These are phyloP conservation scores for Lolium perenne DNA, from an alignment of 176 grass and related monocot species.

Conservation along the genomic window DNA sequence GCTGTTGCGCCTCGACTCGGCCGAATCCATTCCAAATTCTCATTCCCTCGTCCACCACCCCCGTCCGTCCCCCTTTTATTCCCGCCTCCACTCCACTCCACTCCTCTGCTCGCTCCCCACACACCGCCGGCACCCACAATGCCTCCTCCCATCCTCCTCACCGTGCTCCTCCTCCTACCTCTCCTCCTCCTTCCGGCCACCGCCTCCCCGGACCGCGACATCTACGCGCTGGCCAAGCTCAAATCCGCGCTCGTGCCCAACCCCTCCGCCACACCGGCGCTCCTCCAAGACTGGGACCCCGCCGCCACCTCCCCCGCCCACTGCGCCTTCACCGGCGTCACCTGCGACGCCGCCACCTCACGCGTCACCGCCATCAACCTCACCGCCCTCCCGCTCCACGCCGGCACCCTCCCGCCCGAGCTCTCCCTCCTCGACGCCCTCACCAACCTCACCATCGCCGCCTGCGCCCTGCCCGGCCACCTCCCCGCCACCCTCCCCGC, in stretches of 20 bases:
- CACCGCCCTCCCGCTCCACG: conserved; percentile 53
- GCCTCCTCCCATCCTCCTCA: conserved; percentile 8
- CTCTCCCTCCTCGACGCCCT: conserved; percentile 55
- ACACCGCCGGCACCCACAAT: conserved; percentile 42
- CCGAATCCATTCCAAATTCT: not conserved
- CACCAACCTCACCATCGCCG: conserved; percentile 72
- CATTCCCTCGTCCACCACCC: conserved; percentile 1
- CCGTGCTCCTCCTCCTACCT: conserved; percentile 8
- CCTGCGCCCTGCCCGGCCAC: conserved; percentile 41
- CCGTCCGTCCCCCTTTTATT: not conserved
- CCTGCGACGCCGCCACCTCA: conserved; percentile 48
- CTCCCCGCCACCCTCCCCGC: conserved; percentile 36
- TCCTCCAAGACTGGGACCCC: conserved; percentile 59
- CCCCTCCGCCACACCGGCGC: not conserved
- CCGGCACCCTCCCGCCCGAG: conserved; percentile 45
- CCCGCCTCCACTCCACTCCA: conserved; percentile 7
- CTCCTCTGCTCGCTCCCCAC: conserved; percentile 52
- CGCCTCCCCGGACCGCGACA: conserved; percentile 49
- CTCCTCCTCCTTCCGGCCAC: not conserved
- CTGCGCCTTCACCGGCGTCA: conserved; percentile 67
- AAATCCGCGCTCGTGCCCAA: conserved; percentile 45
- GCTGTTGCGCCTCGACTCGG: not conserved
- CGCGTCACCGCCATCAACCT: conserved; percentile 71
- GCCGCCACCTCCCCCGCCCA: conserved; percentile 39
- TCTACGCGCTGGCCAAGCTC: conserved; percentile 55